Conservation (phyloP, 352 stramenopile genomes). For the Globisporangium spinosum region DNA sequence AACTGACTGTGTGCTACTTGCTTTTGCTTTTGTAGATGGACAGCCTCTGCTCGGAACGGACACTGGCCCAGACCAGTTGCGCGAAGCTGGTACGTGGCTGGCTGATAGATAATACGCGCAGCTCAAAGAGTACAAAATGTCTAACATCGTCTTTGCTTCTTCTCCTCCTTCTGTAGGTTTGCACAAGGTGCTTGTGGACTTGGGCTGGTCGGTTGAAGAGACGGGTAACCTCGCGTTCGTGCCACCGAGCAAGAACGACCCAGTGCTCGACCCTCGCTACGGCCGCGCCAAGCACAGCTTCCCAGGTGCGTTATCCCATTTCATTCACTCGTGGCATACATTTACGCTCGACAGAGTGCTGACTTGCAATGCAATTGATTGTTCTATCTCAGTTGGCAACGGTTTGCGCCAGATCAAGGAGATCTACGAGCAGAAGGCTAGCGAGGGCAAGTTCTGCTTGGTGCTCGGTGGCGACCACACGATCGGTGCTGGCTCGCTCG, state of each 20-base stretch:
- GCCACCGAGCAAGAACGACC: slow-evolving; percentile 46
- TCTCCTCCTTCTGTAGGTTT: slow-evolving; percentile 18
- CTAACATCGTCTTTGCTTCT: not conserved
- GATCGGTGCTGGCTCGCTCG: slow-evolving; percentile 91
- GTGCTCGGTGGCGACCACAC: slow-evolving; percentile 96
- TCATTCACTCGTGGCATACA: not conserved
- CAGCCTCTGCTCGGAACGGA: slow-evolving; percentile 81
- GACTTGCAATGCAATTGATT: not conserved
- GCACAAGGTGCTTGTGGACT: slow-evolving; percentile 71
- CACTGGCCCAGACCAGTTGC: slow-evolving; percentile 64
- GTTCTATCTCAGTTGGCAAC: slow-evolving; percentile 66
- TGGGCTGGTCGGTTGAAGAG: slow-evolving; percentile 86
- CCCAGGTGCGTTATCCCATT: slow-evolving; percentile 29
- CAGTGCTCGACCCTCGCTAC: slow-evolving; percentile 59
- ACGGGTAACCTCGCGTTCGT: slow-evolving; percentile 76
- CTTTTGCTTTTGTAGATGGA: slow-evolving; percentile 45
- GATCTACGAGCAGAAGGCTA: slow-evolving; percentile 83
- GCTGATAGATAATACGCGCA: not conserved
- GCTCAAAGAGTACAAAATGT: not conserved
- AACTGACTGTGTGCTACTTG: not conserved
- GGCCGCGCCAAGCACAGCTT: slow-evolving; percentile 78
- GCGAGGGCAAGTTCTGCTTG: slow-evolving; percentile 92
- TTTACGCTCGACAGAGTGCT: not conserved
- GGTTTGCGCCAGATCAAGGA: slow-evolving; percentile 75
- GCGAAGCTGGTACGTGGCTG: slow-evolving; percentile 39